A percentile compares a stretch with the other conserved stretches of the same genome.
Evolutionary conservation across 495 filamentous ascomycete species (phyloP).

Genomic region (Aeminium ludgeri): DNA sequence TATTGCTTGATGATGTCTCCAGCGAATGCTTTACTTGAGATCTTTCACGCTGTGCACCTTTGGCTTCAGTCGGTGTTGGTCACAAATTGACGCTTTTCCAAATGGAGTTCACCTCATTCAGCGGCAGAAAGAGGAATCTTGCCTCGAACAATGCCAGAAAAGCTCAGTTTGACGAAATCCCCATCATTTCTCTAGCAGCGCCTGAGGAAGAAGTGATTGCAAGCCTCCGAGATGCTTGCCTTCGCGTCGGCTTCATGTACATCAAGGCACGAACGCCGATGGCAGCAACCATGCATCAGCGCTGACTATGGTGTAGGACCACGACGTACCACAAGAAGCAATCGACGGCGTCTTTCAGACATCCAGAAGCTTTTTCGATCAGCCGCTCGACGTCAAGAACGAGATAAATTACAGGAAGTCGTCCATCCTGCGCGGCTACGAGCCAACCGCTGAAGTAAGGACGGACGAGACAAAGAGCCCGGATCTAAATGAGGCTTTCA

Average conservation of each 20-base stretch:
- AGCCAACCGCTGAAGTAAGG: not conserved
- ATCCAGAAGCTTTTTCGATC: not conserved
- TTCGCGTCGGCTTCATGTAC: slow-evolving; percentile 5
- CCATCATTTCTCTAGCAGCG: not conserved
- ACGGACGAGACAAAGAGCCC: slow-evolving; percentile 2
- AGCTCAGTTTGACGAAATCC: slow-evolving; percentile 4
- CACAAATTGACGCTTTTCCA: not conserved
- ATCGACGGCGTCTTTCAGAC: slow-evolving; percentile 1
- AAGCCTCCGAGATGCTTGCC: slow-evolving; percentile 1
- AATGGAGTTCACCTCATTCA: not conserved
- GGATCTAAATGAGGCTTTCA: slow-evolving; percentile 10
- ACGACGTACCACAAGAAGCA: not conserved
- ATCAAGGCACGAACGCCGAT: not conserved
- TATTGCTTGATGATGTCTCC: too few relatives aligned
- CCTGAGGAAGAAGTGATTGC: not conserved
- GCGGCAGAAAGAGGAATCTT: not conserved
- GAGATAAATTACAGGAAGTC: slow-evolving; percentile 4
- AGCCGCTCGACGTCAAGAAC: not conserved
- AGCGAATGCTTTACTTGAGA: too few relatives aligned
- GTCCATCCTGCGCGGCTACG: slow-evolving; percentile 1
- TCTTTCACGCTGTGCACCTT: too few relatives aligned
- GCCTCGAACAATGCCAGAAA: not conserved
- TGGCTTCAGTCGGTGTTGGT: too few relatives aligned
- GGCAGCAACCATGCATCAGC: too few relatives aligned
- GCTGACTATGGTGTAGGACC: not conserved